Conservation (phyloP, 495 filamentous ascomycete genomes). For the Penicillium riverlandense region DNA sequence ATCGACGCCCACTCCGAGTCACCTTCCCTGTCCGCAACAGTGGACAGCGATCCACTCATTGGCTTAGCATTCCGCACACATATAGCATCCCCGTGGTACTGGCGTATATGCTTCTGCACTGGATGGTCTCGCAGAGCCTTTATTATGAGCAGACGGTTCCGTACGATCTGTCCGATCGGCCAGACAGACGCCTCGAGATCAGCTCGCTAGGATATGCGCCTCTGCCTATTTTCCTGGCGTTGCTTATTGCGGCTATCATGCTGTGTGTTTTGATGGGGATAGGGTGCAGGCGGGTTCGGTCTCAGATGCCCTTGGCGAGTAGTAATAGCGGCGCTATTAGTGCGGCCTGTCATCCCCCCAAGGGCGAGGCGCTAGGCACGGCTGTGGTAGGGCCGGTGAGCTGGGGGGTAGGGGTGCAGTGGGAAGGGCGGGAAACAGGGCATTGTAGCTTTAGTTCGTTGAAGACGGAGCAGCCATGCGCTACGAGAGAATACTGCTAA, state of each 20-base stretch:
- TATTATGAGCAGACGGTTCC: constrained; percentile 24
- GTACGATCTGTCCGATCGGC: background rate
- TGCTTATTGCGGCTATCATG: constrained; percentile 19
- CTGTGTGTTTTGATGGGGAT: constrained; percentile 3
- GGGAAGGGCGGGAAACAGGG: no score
- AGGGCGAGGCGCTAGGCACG: no score
- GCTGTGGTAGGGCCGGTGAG: no score
- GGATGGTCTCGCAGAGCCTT: constrained; percentile 34
- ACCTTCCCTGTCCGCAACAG: constrained; percentile 26
- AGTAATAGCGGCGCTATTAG: constrained; percentile 40
- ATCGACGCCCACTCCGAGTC: constrained; percentile 29
- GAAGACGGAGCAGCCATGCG: no score
- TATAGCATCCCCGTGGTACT: constrained; percentile 28
- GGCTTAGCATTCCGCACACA: constrained; percentile 32
- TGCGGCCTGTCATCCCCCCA: constrained; percentile 36
- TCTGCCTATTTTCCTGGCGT: constrained; percentile 14
- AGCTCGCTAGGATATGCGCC: constrained; percentile 17
- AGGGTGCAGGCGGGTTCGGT: constrained; percentile 16
- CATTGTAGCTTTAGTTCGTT: no score
- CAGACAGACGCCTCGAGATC: constrained; percentile 11
- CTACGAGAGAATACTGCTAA: no score
- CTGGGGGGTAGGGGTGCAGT: no score
- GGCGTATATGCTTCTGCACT: constrained; percentile 25
- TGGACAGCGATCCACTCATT: constrained; percentile 38
- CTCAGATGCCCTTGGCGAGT: constrained; percentile 31